Conservation (phyloP, 192 early-diverging fungal species). For the Fimicolochytrium jonesii region DNA sequence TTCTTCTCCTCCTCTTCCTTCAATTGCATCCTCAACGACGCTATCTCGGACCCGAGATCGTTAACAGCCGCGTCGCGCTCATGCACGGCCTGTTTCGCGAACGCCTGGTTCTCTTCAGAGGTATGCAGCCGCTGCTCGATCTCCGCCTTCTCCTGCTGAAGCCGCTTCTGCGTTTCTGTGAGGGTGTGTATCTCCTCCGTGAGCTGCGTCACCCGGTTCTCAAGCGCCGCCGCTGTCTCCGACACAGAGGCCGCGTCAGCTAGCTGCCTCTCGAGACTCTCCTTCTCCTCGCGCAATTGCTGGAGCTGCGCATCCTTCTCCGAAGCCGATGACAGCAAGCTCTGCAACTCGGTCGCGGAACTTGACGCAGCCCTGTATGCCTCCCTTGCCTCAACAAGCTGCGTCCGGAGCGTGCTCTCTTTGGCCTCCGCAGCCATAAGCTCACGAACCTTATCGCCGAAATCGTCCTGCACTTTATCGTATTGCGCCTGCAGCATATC, state of each 20-base stretch:
- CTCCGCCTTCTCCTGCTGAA: constrained; percentile 1
- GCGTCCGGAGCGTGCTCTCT: not conserved
- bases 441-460: too few relatives aligned
- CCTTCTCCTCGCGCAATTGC: not conserved
- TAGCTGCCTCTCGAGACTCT: not conserved
- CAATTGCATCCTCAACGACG: constrained; percentile 15
- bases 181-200: constrained; percentile 16
- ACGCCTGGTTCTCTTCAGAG: constrained; percentile 26
- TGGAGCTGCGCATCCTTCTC: constrained; percentile 1
- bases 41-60: constrained; percentile 6
- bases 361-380: too few relatives aligned
- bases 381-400: too few relatives aligned
- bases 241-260: not conserved
- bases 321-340: too few relatives aligned
- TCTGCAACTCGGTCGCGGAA: too few relatives aligned
- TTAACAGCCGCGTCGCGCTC: constrained; percentile 20
- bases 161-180: constrained; percentile 4
- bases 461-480: too few relatives aligned
- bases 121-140: constrained; percentile 11
- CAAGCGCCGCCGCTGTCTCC: not conserved
- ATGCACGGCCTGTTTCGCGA: constrained; percentile 32
- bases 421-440: too few relatives aligned
- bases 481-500: too few relatives aligned
- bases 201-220: constrained; percentile 7
- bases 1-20: constrained; percentile 56